Conservation (phyloP, 495 filamentous ascomycete genomes). For the Aspergillus bertholletiae region DNA sequence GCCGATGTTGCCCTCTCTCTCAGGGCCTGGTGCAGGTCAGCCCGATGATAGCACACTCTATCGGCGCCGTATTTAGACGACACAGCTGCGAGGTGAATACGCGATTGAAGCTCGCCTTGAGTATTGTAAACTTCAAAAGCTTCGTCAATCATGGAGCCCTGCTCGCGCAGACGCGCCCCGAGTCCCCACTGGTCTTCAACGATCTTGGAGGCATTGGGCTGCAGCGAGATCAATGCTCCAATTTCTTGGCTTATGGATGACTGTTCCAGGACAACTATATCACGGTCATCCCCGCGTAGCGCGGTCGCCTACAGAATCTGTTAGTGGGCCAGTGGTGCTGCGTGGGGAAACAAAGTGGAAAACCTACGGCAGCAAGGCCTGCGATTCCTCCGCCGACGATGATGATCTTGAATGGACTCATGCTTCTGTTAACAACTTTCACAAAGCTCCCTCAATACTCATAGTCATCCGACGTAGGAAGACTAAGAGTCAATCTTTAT, state of each 20-base stretch:
- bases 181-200: conserved; percentile 20
- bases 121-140: conserved; percentile 29
- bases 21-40: conserved; percentile 24
- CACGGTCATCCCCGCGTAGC: conserved; percentile 2
- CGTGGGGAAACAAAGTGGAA: too few relatives aligned
- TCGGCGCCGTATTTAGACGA: conserved; percentile 22
- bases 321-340: too few relatives aligned
- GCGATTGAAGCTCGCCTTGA: conserved; percentile 17
- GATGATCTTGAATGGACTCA: conserved; percentile 7
- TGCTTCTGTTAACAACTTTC: background rate
- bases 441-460: too few relatives aligned
- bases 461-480: too few relatives aligned
- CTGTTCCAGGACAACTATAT: conserved; percentile 9
- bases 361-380: conserved; percentile 8
- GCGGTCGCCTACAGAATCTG: conserved; percentile 15
- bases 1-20: conserved; percentile 14
- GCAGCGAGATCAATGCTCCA: conserved; percentile 9
- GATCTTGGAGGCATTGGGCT: conserved; percentile 29
- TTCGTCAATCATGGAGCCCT: conserved; percentile 22
- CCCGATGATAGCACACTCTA: conserved; percentile 24
- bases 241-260: conserved; percentile 6
- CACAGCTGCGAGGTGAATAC: conserved; percentile 13
- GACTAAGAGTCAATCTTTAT: too few relatives aligned
- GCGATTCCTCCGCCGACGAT: conserved; percentile 15
- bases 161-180: conserved; percentile 6